Base-by-base conservation (phyloP, 257 asterid species). In the Solanum pennellii region DNA sequence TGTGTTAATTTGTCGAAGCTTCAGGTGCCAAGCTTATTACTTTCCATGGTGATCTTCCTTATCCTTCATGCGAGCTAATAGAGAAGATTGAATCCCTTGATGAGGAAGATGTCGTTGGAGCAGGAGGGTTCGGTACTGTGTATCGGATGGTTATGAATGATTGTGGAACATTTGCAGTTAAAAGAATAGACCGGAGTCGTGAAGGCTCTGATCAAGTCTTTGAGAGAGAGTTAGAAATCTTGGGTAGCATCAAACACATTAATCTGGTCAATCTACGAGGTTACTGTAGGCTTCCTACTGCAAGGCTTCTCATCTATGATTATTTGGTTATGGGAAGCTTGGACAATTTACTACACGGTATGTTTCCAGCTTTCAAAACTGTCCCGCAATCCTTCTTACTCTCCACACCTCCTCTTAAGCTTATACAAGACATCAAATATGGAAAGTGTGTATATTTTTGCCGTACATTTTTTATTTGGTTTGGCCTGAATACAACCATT, bases 91-190 rank as follows among this genome's bases (percentile, higher is more conserved):
- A 97, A 90, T 93, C 99, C 71, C 97, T 97, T 31, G 91, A 93
- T 12, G 99, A 93, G 84, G 99, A 95, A 87, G 98, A 97, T 86
- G 88, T 97, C 15, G 99, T 97, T 12, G 99, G 99, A 27, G 96
- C 99, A 14, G 99, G 99, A 82, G 99, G 99, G 21, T 97, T 94
- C 3, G 99, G 99, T n/a, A 97, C 99, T 3, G 99, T 97, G 3
- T 97, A 95, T 49, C 93, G 98, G 87, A 97, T 97, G 99, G 99
- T 96, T 72, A 97, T 97, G 99, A 97, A 97, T 89, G 99, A 97
- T 87, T 94, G 98, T 86, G 99, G 98, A 25, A 94, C 99, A 76
- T 97, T 93, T 91, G 99, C 99, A 49, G 99, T 97, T 31, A 97
- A 97, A 90, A 93, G 98, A 89, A 94, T 97, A 52, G 99, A 97